Evolutionary conservation across 2,329 filamentous ascomycete genomes (phyloP).

Genomic region (Penicillium sp.): DNA sequence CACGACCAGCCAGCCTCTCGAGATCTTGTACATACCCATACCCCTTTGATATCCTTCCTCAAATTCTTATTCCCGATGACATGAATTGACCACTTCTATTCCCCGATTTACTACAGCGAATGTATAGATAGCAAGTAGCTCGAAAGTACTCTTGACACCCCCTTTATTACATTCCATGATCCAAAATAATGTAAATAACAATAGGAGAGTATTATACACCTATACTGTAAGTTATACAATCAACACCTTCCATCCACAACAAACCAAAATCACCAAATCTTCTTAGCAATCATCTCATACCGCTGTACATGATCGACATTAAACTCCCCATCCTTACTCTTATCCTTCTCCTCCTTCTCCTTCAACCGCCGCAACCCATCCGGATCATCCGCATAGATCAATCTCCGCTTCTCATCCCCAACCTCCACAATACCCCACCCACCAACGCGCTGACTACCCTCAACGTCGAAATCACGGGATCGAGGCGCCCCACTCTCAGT

Average conservation of each 20-base stretch:
- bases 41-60: constrained; percentile 4
- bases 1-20: constrained; percentile 16
- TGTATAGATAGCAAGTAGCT: background rate
- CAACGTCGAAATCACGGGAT: constrained; percentile 55
- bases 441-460: constrained; percentile 72
- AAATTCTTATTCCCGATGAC: background rate
- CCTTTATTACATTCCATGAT: background rate
- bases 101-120: background rate
- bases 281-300: constrained; percentile 94
- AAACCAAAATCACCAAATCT: constrained; percentile 71
- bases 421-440: constrained; percentile 85
- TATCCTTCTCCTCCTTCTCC: constrained; percentile 61
- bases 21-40: constrained; percentile 16
- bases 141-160: background rate
- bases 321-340: constrained; percentile 52
- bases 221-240: background rate
- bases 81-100: background rate
- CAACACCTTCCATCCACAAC: background rate
- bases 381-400: constrained; percentile 82
- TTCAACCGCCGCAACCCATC: constrained; percentile 65
- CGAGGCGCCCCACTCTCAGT: constrained; percentile 18
- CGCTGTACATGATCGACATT: constrained; percentile 67
- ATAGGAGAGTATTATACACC: background rate
- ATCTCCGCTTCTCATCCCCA: constrained; percentile 77
- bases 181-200: background rate